phyloP scores from a whole-genome alignment of 2,329 filamentous ascomycete species.

The Botrytis tulipae region DNA sequence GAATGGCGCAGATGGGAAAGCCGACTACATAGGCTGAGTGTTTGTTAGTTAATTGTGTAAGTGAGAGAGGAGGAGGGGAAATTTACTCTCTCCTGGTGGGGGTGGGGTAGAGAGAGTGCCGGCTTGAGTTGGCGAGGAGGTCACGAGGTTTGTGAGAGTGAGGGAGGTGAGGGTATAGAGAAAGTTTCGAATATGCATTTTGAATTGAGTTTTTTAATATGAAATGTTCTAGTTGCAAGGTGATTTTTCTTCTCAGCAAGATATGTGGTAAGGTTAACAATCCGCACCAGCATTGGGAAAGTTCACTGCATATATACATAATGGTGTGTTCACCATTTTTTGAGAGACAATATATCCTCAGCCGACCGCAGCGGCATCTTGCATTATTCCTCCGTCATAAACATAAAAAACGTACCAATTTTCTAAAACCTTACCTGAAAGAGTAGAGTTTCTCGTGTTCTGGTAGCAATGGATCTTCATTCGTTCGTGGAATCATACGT shows the following conservation, averaged over 20 bases:
- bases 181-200: not conserved
- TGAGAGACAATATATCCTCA: too few species aligned
- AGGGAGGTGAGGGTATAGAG: not conserved
- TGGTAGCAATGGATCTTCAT: not conserved
- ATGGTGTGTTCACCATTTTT: not conserved
- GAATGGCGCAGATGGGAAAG: not conserved
- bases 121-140: not conserved
- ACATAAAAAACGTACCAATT: not conserved
- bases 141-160: slow-evolving; percentile 9
- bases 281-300: not conserved
- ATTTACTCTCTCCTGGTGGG: slow-evolving; percentile 13
- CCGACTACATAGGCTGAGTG: not conserved
- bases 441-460: not conserved
- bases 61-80: too few species aligned
- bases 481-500: not conserved
- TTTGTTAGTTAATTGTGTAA: not conserved
- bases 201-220: not conserved
- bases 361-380: not conserved
- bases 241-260: not conserved
- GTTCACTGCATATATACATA: not conserved
- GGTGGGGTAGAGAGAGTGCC: not conserved
- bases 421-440: not conserved
- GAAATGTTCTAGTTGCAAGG: too few species aligned
- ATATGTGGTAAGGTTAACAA: not conserved
- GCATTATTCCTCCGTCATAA: not conserved